Evolutionary conservation across 2,329 filamentous ascomycete species (phyloP).

Genomic region (Neofusicoccum sp.): DNA sequence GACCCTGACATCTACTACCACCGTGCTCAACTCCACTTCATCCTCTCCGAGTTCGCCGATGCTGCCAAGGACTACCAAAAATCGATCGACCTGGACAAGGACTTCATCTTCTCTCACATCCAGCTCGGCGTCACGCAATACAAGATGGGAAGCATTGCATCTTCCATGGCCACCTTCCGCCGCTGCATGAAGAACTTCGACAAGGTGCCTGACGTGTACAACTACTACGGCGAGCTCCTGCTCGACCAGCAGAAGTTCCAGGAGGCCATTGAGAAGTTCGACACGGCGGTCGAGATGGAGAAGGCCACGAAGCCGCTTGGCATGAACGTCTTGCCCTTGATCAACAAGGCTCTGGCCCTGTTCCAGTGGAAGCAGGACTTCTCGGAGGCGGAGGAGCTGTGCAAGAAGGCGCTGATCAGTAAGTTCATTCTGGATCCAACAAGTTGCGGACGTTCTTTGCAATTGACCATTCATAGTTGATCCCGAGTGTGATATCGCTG

Average conservation of each 20-base stretch:
- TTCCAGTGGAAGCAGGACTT: constrained; percentile 99
- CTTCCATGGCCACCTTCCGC: constrained; percentile 97
- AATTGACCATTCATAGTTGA: constrained; percentile 62
- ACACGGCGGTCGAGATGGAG: constrained; percentile 98
- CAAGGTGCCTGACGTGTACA: constrained; percentile 95
- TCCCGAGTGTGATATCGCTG: constrained; percentile 96
- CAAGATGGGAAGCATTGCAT: constrained; percentile 98
- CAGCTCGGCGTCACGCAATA: constrained; percentile 99
- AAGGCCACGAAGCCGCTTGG: constrained; percentile 88
- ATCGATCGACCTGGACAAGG: constrained; percentile 91
- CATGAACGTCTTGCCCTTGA: constrained; percentile 95
- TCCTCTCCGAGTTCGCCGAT: constrained; percentile 87
- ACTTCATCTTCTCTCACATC: constrained; percentile 99
- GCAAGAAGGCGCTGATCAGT: constrained; percentile 97
- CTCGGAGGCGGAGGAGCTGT: constrained; percentile 88
- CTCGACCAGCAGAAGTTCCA: constrained; percentile 94
- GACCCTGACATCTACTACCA: constrained; percentile 99
- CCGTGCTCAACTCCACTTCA: constrained; percentile 96
- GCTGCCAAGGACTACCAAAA: constrained; percentile 99
- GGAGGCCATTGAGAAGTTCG: constrained; percentile 96
- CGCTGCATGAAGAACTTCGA: constrained; percentile 98
- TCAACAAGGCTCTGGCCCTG: constrained; percentile 95
- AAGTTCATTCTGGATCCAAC: constrained; percentile 44
- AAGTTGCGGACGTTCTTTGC: constrained; percentile 4
- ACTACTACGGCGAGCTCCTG: constrained; percentile 97